A percentile compares a stretch with the other conserved stretches of the same genome.
Evolutionary conservation across 495 filamentous ascomycete genomes (phyloP).

Genomic region (Aspergillus affinis): DNA sequence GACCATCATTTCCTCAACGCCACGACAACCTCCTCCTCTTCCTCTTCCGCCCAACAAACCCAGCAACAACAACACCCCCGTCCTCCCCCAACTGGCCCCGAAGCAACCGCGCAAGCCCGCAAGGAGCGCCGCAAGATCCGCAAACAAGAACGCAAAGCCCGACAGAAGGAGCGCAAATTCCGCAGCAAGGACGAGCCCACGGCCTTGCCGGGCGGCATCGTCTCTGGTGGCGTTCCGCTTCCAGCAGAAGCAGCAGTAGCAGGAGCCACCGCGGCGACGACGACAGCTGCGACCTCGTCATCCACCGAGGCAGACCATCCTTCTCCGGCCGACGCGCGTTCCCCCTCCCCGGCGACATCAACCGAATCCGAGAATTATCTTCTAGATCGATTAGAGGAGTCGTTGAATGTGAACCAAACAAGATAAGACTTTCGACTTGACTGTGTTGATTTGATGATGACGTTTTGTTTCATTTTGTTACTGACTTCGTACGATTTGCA

Average conservation of each 20-base stretch:
- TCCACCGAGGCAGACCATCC: neutral
- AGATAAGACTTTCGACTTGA: neutral
- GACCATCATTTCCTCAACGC: neutral
- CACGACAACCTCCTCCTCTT: neutral
- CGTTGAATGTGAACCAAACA: conserved; percentile 8
- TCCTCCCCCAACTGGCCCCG: conserved; percentile 1
- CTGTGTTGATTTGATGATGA: neutral
- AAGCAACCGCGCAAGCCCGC: conserved; percentile 11
- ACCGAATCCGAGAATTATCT: conserved; percentile 27
- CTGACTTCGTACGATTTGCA: too few relatives aligned
- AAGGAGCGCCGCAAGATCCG: conserved; percentile 18
- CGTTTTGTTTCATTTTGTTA: conserved; percentile 3
- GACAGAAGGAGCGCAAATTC: neutral
- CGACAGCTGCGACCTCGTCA: neutral
- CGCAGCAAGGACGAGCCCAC: neutral
- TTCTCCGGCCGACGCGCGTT: conserved; percentile 4
- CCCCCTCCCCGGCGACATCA: conserved; percentile 23
- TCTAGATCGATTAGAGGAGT: conserved; percentile 32
- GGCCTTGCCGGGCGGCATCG: too few relatives aligned
- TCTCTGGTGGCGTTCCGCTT: neutral
- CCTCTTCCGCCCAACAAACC: neutral
- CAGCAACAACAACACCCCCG: neutral
- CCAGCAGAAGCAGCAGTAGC: neutral
- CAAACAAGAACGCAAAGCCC: conserved; percentile 16
- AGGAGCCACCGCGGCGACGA: neutral